Conservation (phyloP, 1,284 basidiomycete species). For the Trametes pubescens region DNA sequence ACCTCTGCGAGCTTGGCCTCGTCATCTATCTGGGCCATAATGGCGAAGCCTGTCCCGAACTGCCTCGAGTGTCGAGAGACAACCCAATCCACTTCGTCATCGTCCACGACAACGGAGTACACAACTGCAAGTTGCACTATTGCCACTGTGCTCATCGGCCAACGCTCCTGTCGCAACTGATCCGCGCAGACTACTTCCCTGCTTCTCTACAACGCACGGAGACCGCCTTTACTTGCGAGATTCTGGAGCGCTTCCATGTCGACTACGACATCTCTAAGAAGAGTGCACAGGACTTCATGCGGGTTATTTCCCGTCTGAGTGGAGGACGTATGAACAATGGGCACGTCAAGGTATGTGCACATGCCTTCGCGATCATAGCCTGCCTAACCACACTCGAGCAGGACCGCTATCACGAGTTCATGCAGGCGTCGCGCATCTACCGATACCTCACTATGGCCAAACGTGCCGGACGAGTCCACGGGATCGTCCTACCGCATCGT, state of each 20-base stretch:
- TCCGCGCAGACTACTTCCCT: neutral
- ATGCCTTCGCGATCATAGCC: too few relatives aligned
- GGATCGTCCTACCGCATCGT: neutral
- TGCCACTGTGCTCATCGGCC: conserved; percentile 3
- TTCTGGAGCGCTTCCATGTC: conserved; percentile 3
- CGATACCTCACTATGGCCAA: conserved; percentile 2
- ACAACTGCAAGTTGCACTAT: neutral
- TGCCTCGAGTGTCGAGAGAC: neutral
- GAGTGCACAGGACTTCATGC: neutral
- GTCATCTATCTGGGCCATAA: neutral
- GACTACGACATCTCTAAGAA: neutral
- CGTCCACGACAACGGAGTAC: conserved; percentile 7
- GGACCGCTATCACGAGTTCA: conserved; percentile 9
- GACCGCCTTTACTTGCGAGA: conserved; percentile 10
- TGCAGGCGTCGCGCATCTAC: neutral
- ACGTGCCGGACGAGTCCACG: neutral
- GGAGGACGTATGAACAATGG: too few relatives aligned
- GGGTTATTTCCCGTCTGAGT: too few relatives aligned
- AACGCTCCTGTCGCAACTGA: neutral
- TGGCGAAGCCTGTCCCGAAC: neutral
- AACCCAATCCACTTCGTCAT: neutral
- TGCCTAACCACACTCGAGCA: too few relatives aligned
- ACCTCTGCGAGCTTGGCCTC: neutral
- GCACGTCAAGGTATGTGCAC: too few relatives aligned
- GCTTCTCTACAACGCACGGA: neutral